phyloP scores from a whole-genome alignment of 2,329 filamentous ascomycete genomes.

The Helminthosporium solani region DNA sequence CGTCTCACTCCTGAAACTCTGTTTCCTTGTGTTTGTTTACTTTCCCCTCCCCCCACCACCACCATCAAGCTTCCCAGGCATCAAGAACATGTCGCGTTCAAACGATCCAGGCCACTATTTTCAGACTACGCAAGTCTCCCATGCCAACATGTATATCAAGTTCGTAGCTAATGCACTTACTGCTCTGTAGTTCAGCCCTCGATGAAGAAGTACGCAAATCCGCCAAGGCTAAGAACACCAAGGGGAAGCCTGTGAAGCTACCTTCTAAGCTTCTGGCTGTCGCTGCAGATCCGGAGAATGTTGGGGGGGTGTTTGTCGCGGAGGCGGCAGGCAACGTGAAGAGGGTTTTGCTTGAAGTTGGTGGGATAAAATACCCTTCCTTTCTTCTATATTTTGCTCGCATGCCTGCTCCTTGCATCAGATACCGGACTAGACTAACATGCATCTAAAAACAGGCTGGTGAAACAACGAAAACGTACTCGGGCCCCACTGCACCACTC shows the following conservation, averaged over 20 bases:
- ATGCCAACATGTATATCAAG: not conserved
- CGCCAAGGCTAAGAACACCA: conserved; percentile 74
- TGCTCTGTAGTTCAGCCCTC: conserved; percentile 47
- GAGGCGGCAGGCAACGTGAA: conserved; percentile 83
- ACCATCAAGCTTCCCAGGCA: conserved; percentile 1
- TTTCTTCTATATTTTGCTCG: not conserved
- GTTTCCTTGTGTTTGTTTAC: not conserved
- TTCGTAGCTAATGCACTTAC: conserved; percentile 20
- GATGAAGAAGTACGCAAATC: conserved; percentile 62
- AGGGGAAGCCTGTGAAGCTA: conserved; percentile 77
- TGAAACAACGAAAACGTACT: conserved; percentile 56
- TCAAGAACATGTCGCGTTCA: conserved; percentile 36
- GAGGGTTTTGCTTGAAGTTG: conserved; percentile 72
- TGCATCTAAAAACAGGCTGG: conserved; percentile 20
- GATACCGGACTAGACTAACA: too few species aligned
- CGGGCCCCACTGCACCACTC: conserved; percentile 75
- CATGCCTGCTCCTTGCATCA: too few species aligned
- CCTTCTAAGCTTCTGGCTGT: conserved; percentile 84
- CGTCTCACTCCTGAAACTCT: not conserved
- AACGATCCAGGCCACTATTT: conserved; percentile 81
- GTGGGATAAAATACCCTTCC: conserved; percentile 44
- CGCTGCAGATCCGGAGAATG: conserved; percentile 63
- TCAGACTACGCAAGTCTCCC: conserved; percentile 74
- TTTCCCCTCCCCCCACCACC: not conserved
- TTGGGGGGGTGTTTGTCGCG: conserved; percentile 70